Evolutionary conservation across 805 yeast species (phyloP), one percentile per base, ranked within the genome.

Genomic region (Torulaspora maleeae): DNA sequence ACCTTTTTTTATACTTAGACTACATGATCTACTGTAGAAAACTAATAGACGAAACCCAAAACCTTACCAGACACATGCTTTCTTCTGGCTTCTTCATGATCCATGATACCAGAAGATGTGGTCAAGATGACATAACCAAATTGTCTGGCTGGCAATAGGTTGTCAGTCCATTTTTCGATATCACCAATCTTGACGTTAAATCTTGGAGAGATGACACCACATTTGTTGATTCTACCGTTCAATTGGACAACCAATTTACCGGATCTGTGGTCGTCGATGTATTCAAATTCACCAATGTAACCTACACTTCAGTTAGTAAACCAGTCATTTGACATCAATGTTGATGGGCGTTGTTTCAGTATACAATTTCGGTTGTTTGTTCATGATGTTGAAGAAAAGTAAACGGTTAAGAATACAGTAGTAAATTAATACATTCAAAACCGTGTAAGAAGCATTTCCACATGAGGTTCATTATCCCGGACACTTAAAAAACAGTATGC

Each of bases 51-150:
- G 78, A 87, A 90, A 71, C 98, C 98, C 70, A 90, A 83, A 74
- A 90, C 85, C 81, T 90, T 90, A 75, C 98, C 98, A 61, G 97
- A 87, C 62, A 90, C 97, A 78, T 90, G 97, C 86, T 91, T 91
- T 83, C 97, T 86, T 83, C 96, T 87, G 68, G 98, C 98, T 80
- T 91, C 97, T 80, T 91, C 97, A 78, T 90, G 98, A 80, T 91
- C 98, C 95, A 90, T 89, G 68, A 90, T 90, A 77, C 98, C 98
- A 65, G 97, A 96, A 67, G 98, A 91, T 66, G 98, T 90, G 76
- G 98, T 91, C 72, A 90, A 82, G 74, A 90, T 86, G 69, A 90
- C 90, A 82, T 75, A 89, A 78, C 98, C 98, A 69, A 91, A 91
- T 77, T 90, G 98, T 85, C 98, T 88, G 58, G 98, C 95, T 71